phyloP scores from a whole-genome alignment of 2,329 filamentous ascomycete genomes.

The Colletotrichum sp. region DNA sequence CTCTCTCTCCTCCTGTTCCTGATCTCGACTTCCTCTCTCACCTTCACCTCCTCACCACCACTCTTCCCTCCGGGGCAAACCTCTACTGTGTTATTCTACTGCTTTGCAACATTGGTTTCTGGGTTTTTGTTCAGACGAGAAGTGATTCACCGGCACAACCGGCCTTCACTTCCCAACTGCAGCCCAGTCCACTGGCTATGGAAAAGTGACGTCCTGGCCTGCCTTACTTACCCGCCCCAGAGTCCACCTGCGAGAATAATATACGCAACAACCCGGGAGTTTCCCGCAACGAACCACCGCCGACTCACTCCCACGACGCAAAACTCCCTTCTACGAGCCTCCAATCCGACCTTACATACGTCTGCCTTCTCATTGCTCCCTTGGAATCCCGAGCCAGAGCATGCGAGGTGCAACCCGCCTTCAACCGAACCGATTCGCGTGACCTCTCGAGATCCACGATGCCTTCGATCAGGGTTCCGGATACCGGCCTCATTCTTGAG shows the following conservation, averaged over 20 bases:
- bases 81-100: neutral
- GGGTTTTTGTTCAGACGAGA: neutral
- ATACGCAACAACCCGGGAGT: conserved; percentile 1
- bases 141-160: neutral
- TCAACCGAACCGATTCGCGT: conserved; percentile 4
- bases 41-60: conserved; percentile 8
- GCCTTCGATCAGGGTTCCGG: conserved; percentile 61
- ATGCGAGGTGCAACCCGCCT: conserved; percentile 10
- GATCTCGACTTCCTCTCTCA: conserved; percentile 8
- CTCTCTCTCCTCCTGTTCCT: conserved; percentile 7
- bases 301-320: neutral
- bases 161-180: neutral
- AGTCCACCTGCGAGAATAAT: conserved; percentile 15
- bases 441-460: conserved; percentile 37
- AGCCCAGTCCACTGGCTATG: conserved; percentile 7
- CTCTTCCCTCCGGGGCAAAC: neutral
- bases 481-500: conserved; percentile 62
- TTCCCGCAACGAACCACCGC: neutral
- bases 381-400: neutral
- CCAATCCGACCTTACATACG: neutral
- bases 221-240: conserved; percentile 6
- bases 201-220: conserved; percentile 21
- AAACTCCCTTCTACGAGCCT: neutral
- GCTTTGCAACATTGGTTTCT: neutral
- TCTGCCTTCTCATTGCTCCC: neutral